Base-by-base conservation (phyloP, 345 rosid genomes). In the Euphorbia tirucalli region DNA sequence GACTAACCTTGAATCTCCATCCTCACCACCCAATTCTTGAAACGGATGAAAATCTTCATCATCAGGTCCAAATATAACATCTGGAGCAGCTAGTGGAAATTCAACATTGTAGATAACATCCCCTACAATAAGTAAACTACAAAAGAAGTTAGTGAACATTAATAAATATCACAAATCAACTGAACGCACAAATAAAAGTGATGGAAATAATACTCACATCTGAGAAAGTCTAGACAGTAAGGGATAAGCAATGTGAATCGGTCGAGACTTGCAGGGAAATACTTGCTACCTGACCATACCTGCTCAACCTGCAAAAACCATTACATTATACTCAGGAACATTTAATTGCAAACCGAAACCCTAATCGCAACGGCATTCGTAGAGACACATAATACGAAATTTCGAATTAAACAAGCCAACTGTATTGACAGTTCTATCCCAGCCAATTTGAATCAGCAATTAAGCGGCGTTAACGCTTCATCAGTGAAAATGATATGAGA, bases 201-300 rank as follows among this genome's bases (percentile, higher is more conserved):
- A 43, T 25, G 13, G 28, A 28, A 72, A 22, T 21, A 21, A 13
- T 11, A 87, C 91, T 82, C 55, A 95, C 99, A 95, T 83, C 83
- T 92, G 69, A 92, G 80, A 46, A 85, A 76, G 73, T 89, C 98
- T 10, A 90, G 83, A 76, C 99, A 95, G 72, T 88, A 95, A 24
- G 99, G 97, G 55, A 95, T 88, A 66, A 88, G 83, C 85, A 95
- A 84, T 52, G 96, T 89, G 78, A 92, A 92, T 6, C 99, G 96
- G 79, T 95, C 99, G 32, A 87, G 86, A 71, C 75, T 79, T 39
- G 71, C 83, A 7, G 90, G 77, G 66, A 76, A 69, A 27, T 82
- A 82, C 78, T 85, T 88, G 83, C 87, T 87, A 22, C 99, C 98
- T 1, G 96, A 92, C 89, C 93, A 79, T 10, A 77, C 85, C 80